Conservation (phyloP, 106 monocot genomes). For the Dioscorea alata region DNA sequence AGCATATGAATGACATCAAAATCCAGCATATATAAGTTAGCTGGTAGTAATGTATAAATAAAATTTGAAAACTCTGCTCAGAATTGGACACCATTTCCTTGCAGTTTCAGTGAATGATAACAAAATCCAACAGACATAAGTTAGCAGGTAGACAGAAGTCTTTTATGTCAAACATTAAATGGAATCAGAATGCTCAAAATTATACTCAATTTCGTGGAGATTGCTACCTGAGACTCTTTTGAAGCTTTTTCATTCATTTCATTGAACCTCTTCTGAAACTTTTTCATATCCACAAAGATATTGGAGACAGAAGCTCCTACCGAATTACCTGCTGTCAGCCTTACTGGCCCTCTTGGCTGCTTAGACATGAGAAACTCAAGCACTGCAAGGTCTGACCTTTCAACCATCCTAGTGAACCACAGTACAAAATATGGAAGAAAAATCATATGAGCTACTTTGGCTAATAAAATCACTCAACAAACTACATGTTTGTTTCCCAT, state of each 20-base stretch:
- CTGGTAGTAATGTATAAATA: too few species aligned
- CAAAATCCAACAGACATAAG: neutral
- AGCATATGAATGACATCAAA: too few species aligned
- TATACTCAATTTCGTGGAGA: neutral
- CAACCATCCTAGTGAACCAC: slow-evolving; percentile 41
- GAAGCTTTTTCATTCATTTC: slow-evolving; percentile 54
- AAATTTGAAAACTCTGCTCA: too few species aligned
- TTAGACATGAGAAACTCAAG: slow-evolving; percentile 92
- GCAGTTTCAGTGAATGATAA: too few species aligned
- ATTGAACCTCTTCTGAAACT: slow-evolving; percentile 49
- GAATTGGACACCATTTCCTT: too few species aligned
- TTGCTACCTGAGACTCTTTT: slow-evolving; percentile 28
- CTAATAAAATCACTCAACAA: neutral
- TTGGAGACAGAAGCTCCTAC: slow-evolving; percentile 54
- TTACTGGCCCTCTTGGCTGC: slow-evolving; percentile 64
- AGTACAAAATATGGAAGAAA: too few species aligned
- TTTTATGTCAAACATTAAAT: too few species aligned
- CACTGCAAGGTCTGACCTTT: slow-evolving; percentile 65
- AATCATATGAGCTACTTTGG: too few species aligned
- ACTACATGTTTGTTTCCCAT: neutral
- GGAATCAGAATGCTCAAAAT: neutral
- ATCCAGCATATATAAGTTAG: too few species aligned
- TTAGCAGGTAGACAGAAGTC: neutral
- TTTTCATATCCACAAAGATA: slow-evolving; percentile 63
- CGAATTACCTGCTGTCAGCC: slow-evolving; percentile 47